Base-by-base conservation (phyloP, 768 basidiomycete species). In the Arthromyces matolae region DNA sequence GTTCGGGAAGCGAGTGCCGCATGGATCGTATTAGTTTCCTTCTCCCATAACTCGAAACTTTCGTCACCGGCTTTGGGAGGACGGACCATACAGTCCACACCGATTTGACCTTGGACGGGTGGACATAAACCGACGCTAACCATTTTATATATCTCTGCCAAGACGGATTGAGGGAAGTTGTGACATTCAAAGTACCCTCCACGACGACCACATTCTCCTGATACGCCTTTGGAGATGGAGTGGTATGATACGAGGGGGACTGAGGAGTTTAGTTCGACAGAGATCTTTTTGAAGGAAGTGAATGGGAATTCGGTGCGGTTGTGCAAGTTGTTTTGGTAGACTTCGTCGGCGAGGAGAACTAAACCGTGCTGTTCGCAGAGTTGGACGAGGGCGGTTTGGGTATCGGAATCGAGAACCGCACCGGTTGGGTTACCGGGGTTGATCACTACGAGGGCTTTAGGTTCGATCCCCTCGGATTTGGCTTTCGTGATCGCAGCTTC, bases 381-480 rank as follows among this genome's bases (percentile, higher is more conserved):
- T 22, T 80, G 68, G n/a, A 96, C 81, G 48, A 99, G 78, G 40
- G 78, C 70, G 47, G 76, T 71, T 75, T 93, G 89, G 18, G 87
- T 89, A 23, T 66, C 54, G 49, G 80, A 73, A 53, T 83, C 78
- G 9, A 99, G 79, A 42, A 95, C 76, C 4, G 86, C 81, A 33
- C 95, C 96, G 0, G 96, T 98, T 18, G 96, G 95, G 71, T 98
- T 99, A 19, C 95, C 95, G 0, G 95, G 95, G 72, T 99, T 99
- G 76, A 99, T 98, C 60, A 99, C 80, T 52, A 98, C 95, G 48
- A 99, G 79, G 5, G 87, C 93, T 58, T 87, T 92, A 41, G 91
- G 76, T 5, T 69, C 66, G 23, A 79, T 71, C 54, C 84, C 84
- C 14, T 83, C 77, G 49, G 71, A 68, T 23, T 75, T 68, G 1